Evolutionary conservation across 257 asterid genomes (phyloP), one percentile per base, ranked within the genome.

Genomic region (Agastache rugosa): DNA sequence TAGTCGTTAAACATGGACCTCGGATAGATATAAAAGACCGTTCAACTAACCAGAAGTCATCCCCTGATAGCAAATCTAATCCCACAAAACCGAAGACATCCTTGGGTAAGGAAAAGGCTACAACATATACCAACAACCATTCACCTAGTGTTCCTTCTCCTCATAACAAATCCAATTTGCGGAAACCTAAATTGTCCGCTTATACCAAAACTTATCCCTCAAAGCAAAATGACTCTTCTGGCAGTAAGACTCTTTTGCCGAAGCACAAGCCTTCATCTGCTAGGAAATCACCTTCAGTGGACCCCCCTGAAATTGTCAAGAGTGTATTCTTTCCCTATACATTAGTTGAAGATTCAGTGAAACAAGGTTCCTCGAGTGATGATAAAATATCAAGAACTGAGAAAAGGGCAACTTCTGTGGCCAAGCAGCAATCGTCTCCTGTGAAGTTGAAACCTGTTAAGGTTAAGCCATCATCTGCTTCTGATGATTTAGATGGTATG

Each of bases 301-400:
- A 80, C 4, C 86, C 90, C 60, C 89, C 91, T 17, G 96, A 90
- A 82, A 79, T 85, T 47, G 84, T 86, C 79, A 92, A 91, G 85
- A 73, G 76, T 58, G 85, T 83, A 59, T 27, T 8, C 48, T 78
- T 79, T 60, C 87, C 89, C 25, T 74, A 86, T 8, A 77, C 82
- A 42, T 63, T 77, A 47, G 79, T 77, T 55, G 87, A 77, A 54
- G 81, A 56, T 27, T 78, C 86, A 62, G 76, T 23, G 19, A 69
- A 83, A 77, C 75, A 51, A 35, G 84, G 64, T 67, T 71, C 80
- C 48, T 76, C 82, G 16, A 45, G 69, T 48, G 74, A 37, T 54
- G 69, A 63, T 76, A 80, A 54, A 69, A 61, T 41, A 63, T 59
- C 78, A 34, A 71, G 58, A 75, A 77, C 77, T 14, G 87, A 68